A percentile compares a stretch with the other conserved stretches of the same genome.
phyloP scores from a whole-genome alignment of 2,329 filamentous ascomycete species.

The Periconia macrospinosa region DNA sequence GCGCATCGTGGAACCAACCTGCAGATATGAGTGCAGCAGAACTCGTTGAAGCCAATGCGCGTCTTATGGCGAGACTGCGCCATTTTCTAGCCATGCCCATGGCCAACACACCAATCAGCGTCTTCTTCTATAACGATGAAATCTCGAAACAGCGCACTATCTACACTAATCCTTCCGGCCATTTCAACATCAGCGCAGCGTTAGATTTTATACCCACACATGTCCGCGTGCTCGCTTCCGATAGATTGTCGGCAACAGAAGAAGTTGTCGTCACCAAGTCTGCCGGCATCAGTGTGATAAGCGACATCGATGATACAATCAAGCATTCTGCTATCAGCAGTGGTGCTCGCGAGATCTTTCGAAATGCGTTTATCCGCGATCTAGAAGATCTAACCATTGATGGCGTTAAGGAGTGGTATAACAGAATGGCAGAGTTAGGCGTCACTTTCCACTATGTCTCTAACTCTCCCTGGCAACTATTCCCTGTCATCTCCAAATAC shows the following conservation, averaged over 20 bases:
- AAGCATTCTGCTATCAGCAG: constrained; percentile 90
- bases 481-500: constrained; percentile 82
- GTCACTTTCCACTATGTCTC: constrained; percentile 96
- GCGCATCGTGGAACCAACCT: constrained; percentile 53
- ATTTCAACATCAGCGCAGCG: constrained; percentile 79
- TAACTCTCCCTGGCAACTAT: constrained; percentile 99
- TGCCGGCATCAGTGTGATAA: constrained; percentile 86
- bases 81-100: constrained; percentile 89
- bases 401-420: constrained; percentile 91
- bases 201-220: constrained; percentile 90
- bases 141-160: constrained; percentile 83
- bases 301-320: constrained; percentile 96
- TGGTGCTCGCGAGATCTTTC: constrained; percentile 91
- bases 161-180: constrained; percentile 82
- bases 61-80: constrained; percentile 82
- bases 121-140: constrained; percentile 92
- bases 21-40: constrained; percentile 75
- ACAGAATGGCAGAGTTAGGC: constrained; percentile 72
- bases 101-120: constrained; percentile 75
- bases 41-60: constrained; percentile 76
- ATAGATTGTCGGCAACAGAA: constrained; percentile 79
- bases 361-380: constrained; percentile 92
- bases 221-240: constrained; percentile 82
- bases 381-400: constrained; percentile 78
- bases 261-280: constrained; percentile 76